phyloP scores from a whole-genome alignment of 1,139 yeast species.

The Fermentozyma sake region DNA sequence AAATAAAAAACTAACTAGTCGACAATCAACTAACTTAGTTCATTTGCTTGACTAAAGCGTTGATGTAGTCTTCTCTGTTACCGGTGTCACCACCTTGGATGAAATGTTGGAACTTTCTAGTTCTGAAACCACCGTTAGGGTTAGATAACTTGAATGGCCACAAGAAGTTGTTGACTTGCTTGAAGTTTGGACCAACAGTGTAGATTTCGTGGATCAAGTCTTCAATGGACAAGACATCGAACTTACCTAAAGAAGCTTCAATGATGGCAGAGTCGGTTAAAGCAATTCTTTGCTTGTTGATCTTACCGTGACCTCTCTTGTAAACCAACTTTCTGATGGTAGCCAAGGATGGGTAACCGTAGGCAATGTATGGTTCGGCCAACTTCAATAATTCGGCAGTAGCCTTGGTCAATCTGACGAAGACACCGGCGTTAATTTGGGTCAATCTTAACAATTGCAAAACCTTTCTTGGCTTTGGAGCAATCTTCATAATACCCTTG shows the following conservation, averaged over 20 bases:
- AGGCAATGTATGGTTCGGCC: constrained; percentile 98
- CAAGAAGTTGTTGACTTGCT: constrained; percentile 99
- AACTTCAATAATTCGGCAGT: constrained; percentile 93
- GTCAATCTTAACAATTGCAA: constrained; percentile 95
- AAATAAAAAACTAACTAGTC: constrained; percentile 9
- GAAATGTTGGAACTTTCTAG: constrained; percentile 98
- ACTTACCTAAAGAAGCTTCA: constrained; percentile 92
- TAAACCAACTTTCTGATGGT: constrained; percentile 94
- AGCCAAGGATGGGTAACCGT: constrained; percentile 98
- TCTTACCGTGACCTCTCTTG: constrained; percentile 99
- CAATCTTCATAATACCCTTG: constrained; percentile 99
- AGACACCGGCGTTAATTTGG: constrained; percentile 98
- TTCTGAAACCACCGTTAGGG: constrained; percentile 99
- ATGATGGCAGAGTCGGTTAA: constrained; percentile 91
- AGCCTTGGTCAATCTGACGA: constrained; percentile 98
- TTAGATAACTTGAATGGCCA: constrained; percentile 99
- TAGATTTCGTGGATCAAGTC: constrained; percentile 98
- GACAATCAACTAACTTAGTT: constrained; percentile 47
- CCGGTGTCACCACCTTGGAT: constrained; percentile 99
- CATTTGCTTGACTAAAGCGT: constrained; percentile 96
- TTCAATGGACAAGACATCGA: constrained; percentile 94
- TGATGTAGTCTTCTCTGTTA: constrained; percentile 99
- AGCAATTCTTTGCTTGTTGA: constrained; percentile 97
- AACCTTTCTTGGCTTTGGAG: constrained; percentile 99
- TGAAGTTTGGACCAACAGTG: constrained; percentile 99